A percentile compares a stretch with the other conserved stretches of the same genome.
Conservation (phyloP, 306 rosid genomes). For the Benincasa hispida region DNA sequence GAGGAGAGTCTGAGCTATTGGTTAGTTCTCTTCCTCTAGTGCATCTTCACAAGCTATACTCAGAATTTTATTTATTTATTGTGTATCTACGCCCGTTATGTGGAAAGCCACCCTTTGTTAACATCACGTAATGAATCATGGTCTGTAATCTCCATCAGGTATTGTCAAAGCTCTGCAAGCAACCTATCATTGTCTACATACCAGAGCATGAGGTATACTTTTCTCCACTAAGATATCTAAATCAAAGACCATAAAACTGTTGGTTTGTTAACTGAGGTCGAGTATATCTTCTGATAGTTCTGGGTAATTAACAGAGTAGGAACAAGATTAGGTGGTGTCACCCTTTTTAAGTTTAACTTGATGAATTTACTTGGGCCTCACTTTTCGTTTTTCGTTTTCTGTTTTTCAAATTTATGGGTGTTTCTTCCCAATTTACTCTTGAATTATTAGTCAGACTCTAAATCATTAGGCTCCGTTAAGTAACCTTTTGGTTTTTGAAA, state of each 20-base stretch:
- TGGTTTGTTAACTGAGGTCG: neutral
- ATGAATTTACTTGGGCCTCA: neutral
- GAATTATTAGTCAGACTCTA: too few relatives aligned
- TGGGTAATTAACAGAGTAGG: neutral
- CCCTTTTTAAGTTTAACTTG: neutral
- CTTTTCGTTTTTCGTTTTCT: neutral
- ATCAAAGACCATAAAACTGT: neutral
- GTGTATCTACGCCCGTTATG: neutral
- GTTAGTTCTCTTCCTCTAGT: conserved; percentile 30
- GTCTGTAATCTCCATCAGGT: conserved; percentile 43
- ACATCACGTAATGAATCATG: neutral
- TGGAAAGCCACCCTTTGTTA: neutral
- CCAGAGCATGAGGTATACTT: conserved; percentile 84
- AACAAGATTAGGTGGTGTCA: neutral
- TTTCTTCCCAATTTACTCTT: too few relatives aligned
- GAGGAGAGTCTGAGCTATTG: conserved; percentile 94
- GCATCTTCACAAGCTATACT: neutral
- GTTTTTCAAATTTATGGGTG: too few relatives aligned
- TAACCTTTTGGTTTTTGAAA: too few relatives aligned
- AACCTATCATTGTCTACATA: conserved; percentile 73
- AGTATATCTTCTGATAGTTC: neutral
- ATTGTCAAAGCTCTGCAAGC: conserved; percentile 73
- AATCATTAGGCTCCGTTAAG: too few relatives aligned
- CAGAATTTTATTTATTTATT: neutral
- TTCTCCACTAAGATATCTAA: neutral